Evolutionary conservation across 1,284 basidiomycete genomes (phyloP), one percentile per base, ranked within the genome.

Genomic region (Megacollybia platyphylla): DNA sequence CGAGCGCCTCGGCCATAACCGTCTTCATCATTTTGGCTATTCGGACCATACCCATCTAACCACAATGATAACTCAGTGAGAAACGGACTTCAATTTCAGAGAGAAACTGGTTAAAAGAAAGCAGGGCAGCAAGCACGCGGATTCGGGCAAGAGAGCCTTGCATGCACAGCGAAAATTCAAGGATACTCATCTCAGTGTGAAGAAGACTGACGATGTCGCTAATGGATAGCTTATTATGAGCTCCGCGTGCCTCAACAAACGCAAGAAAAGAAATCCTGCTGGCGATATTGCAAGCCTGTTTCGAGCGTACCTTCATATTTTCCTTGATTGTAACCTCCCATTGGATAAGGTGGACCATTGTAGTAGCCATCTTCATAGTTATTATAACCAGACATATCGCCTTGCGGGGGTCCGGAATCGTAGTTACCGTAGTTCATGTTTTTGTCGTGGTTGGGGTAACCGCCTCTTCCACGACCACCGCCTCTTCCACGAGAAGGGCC

Each of bases 281-380:
- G 49, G 48, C 47, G 51, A 50, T 49, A 52, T 42, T 41, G 48
- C 48, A 42, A 37, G 42, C 42, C 68, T 67, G 55, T 73, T 73
- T 72, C 68, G 65, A 79, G 82, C 83, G 82, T 73, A 87, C 83
- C 83, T 87, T 85, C 81, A 64, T 62, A 73, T 66, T 73, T 79
- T 48, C 64, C 73, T 63, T 79, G 75, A 59, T 64, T 61, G 53
- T 65, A 68, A 44, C 67, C 68, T 45, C 65, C 62, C 57, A 62
- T 57, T 55, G 62, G 62, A 46, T 67, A 62, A 51, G 70, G 57
- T 0, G 31, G 31, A 34, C 11, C 11, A 34, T 34, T 34, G 2
- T 34, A 34, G 20, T 24, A 24, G 20, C 20, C 20, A 34, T 68
- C 61, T 51, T 79, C 77, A 71, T 81, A 81, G 64, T 65, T 70